Evolutionary conservation across 352 stramenopile genomes (phyloP), one percentile per base, ranked within the genome.

Genomic region (Pythium dissotocum): DNA sequence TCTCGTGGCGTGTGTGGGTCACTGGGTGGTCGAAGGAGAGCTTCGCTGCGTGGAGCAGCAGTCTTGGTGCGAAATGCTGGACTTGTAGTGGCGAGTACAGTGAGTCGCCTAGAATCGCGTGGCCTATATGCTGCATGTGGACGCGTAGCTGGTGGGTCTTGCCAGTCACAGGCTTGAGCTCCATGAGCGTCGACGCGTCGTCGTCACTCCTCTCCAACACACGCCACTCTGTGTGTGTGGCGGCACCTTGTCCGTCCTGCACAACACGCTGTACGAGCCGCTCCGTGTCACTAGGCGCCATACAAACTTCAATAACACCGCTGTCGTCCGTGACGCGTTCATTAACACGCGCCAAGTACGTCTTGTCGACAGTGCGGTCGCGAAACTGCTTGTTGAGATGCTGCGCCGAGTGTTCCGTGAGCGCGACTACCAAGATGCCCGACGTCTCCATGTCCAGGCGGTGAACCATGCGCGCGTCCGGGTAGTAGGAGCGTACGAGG

Each of bases 71-170:
- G 5, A 81, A 71, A 8, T 67, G 30, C 16, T 76, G 71, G 1
- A 90, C 85, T n/a, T 76, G 48, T 14, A 75, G 67, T 1, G 73
- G 73, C 24, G 73, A 80, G 57, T 98, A 98, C 5, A 97, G 73
- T 35, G 78, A 85, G 73, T 99, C 95, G 14, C 94, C 95, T 1
- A 98, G 77, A 65, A 99, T 98, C 12, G 94, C 90, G 69, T 98
- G 90, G 10, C 92, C 94, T 52, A 98, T 72, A 21, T 92, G 78
- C 33, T 93, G 79, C 83, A 97, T 92, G 71, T 99, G 95, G 53
- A 98, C 89, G 76, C 97, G 94, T 30, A 99, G 78, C 77, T 99
- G 95, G 79, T 99, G 95, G n/a, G 91, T 97, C 74, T 97, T 87
- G 44, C 87, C 87, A 0, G 87, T 95, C 38, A 93, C 58, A 2